Evolutionary conservation across 169 alveolate genomes (phyloP).

Genomic region (Cryptosporidium andersoni): DNA sequence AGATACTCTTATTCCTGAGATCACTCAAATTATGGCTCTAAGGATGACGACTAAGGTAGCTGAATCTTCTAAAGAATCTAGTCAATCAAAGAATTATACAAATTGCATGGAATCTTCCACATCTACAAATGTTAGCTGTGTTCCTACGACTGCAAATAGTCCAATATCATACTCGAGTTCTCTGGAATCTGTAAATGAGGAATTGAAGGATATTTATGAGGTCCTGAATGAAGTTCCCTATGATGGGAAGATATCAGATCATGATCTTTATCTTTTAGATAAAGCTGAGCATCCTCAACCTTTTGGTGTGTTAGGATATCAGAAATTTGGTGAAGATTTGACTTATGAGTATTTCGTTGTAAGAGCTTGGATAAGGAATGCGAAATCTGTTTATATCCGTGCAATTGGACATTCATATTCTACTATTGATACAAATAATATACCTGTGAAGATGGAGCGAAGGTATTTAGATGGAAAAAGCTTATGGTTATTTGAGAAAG

Average conservation of each 20-base stretch:
- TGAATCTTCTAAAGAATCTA: no score
- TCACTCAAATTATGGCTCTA: no score
- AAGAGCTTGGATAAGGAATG: constrained; percentile 66
- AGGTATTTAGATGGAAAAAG: constrained; percentile 25
- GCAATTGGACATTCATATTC: constrained; percentile 58
- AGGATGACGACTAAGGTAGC: no score
- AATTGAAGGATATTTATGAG: constrained; percentile 45
- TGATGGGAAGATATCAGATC: constrained; percentile 59
- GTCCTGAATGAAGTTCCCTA: constrained; percentile 45
- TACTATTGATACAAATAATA: constrained; percentile 19
- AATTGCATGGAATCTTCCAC: no score
- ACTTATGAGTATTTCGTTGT: constrained; percentile 53
- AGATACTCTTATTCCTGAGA: no score
- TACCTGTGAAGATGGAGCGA: constrained; percentile 64
- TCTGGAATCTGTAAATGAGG: constrained; percentile 33
- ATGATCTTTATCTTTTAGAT: constrained; percentile 57
- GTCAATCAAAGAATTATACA: no score
- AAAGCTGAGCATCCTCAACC: constrained; percentile 65
- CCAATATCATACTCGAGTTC: constrained; percentile 69
- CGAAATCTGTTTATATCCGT: constrained; percentile 26
- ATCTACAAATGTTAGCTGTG: constrained; percentile 4
- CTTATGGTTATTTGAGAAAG: constrained; percentile 60
- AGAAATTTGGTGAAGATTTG: constrained; percentile 56
- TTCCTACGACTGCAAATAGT: constrained; percentile 71
- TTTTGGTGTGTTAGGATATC: constrained; percentile 64